A percentile compares a stretch with the other conserved stretches of the same genome.
Evolutionary conservation across 2,329 filamentous ascomycete genomes (phyloP).

Genomic region (Colletotrichum costaricense): DNA sequence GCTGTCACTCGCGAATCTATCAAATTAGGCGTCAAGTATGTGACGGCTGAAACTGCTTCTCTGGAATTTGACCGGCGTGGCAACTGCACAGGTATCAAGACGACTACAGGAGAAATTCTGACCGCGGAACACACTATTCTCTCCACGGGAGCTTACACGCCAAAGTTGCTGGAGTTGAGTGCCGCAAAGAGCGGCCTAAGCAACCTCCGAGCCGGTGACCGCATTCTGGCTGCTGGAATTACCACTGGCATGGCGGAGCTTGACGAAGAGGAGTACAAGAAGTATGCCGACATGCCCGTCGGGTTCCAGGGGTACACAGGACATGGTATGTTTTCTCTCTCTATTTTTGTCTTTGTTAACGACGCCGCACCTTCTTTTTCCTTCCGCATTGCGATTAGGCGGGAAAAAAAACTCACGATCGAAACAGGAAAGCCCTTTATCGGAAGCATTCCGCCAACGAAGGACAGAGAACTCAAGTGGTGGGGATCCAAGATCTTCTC

Average conservation of each 20-base stretch:
- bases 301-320: slow-evolving; percentile 54
- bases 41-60: slow-evolving; percentile 61
- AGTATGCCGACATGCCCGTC: slow-evolving; percentile 62
- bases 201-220: slow-evolving; percentile 61
- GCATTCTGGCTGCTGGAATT: slow-evolving; percentile 70
- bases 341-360: slow-evolving; percentile 38
- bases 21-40: slow-evolving; percentile 68
- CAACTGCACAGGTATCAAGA: slow-evolving; percentile 60
- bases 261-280: slow-evolving; percentile 55
- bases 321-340: slow-evolving; percentile 41
- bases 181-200: slow-evolving; percentile 57
- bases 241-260: slow-evolving; percentile 68
- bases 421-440: slow-evolving; percentile 62
- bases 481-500: slow-evolving; percentile 71
- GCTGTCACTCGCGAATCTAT: slow-evolving; percentile 65
- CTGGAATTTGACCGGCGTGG: slow-evolving; percentile 55
- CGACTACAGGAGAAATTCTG: slow-evolving; percentile 55
- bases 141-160: slow-evolving; percentile 68
- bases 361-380: slow-evolving; percentile 41
- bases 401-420: slow-evolving; percentile 44
- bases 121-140: slow-evolving; percentile 64
- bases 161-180: slow-evolving; percentile 64
- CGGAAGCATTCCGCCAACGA: slow-evolving; percentile 67
- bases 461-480: slow-evolving; percentile 65
- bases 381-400: neutral